Base-by-base conservation (phyloP, 768 basidiomycete genomes). In the Leccinum rimulosum region DNA sequence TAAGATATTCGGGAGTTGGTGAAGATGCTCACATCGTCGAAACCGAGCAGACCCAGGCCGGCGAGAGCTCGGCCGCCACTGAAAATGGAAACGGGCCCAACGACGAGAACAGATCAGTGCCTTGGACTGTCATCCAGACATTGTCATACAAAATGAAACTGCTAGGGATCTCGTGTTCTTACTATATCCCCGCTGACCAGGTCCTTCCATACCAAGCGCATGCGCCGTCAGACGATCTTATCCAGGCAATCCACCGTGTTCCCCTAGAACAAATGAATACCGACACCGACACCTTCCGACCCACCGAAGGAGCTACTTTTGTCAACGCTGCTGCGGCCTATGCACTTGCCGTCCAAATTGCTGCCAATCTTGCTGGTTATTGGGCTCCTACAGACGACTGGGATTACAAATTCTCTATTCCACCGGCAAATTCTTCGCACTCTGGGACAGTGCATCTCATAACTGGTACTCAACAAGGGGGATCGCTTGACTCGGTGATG, bases 181-280 rank as follows among this genome's bases (percentile, higher is more conserved):
- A 79, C 55, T 68, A 77, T 59, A 72, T 85, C 36, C 74, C 77
- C 6, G 89, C 87, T 61, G 74, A 79, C 15, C 77, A 80, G 55
- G 81, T 91, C 4, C 77, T 93, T 5, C 91, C 91, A 28, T 93
- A 93, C 66, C 88, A 88, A 66, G 86, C 87, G 2, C 80, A 89
- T 60, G 74, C 79, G 5, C 85, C 85, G 7, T 72, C 83, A 1
- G 70, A 77, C 6, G 77, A 77, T 1, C 77, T 91, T 36, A 77
- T 90, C 15, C 65, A 73, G 3, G 76, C 78, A 27, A 75, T 91
- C 54, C 75, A 77, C 56, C 68, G 70, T 1, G 76, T 81, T 52
- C 78, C 81, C 6, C 64, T 75, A 0, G 75, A 77, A 25, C 70
- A 76, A 47, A 73, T 83, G 48, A 71, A 83, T 65, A 78, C 80